Base-by-base conservation (phyloP, 164 flowering plant genomes). In the Vitis amurensis region DNA sequence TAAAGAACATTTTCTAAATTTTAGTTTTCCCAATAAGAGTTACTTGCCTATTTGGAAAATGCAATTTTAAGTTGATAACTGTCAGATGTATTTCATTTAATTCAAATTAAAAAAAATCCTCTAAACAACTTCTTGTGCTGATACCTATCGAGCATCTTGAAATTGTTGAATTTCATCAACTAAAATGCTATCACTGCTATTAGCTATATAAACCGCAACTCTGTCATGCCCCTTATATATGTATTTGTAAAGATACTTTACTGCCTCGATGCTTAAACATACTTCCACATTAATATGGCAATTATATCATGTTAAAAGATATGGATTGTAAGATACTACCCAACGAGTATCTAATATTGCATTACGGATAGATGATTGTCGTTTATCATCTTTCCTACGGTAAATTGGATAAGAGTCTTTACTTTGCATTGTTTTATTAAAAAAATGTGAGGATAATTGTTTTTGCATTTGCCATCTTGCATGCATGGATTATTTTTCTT, bases 241-340 rank as follows among this genome's bases (percentile, higher is more conserved):
- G 27, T 23, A 23, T 23, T 23, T 23, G 27, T 23, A 23, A 23
- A 23, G 2, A 23, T 23, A 23, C 2, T 23, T 23, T 1, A 23
- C 1, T 23, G 27, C 27, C 27, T 23, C 1, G 2, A 2, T 23
- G 1, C 27, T 23, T 23, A 2, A 23, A 23, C 27, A 1, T 23
- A 23, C 27, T 23, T 23, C 27, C 27, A 23, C 27, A 23, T 23
- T 23, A 37, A 71, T 63, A 29, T 55, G 61, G 3, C 55, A 52
- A 55, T 47, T 63, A 53, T 56, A 56, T 6, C 27, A 29, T 6
- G 3, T 19, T 3, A 50, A n/a, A 11, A 66, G 9, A 23, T 44
- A 66, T 12, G 70, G 68, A 23, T 70, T 62, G 13, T 70, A 70
- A 8, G 61, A 67, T 8, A 63, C 52, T 11, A 63, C 68, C 61